A percentile compares a stretch with the other conserved stretches of the same genome.
Evolutionary conservation across 768 basidiomycete genomes (phyloP).

Genomic region (Mycena rebaudengoi): DNA sequence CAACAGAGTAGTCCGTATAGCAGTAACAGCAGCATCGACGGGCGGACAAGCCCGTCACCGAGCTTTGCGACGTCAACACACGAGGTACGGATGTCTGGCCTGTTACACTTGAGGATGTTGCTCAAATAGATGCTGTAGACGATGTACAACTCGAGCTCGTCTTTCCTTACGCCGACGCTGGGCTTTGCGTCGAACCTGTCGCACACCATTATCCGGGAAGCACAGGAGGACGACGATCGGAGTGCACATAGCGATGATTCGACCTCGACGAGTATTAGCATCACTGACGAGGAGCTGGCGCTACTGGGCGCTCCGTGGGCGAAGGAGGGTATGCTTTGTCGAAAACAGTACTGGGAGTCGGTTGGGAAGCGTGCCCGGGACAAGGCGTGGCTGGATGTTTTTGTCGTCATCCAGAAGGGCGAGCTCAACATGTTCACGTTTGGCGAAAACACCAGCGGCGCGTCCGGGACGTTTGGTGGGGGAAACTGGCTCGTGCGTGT

Average conservation of each 20-base stretch:
- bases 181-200: slow-evolving; percentile 97
- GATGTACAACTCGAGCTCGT: slow-evolving; percentile 65
- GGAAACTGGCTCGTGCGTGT: slow-evolving; percentile 96
- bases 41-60: slow-evolving; percentile 92
- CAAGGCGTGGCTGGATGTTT: slow-evolving; percentile 93
- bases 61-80: slow-evolving; percentile 91
- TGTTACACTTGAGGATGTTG: neutral
- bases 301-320: slow-evolving; percentile 98
- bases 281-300: slow-evolving; percentile 95
- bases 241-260: slow-evolving; percentile 74
- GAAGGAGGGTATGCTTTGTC: slow-evolving; percentile 95
- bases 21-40: slow-evolving; percentile 84
- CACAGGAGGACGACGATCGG: slow-evolving; percentile 87
- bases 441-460: slow-evolving; percentile 74
- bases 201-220: slow-evolving; percentile 94
- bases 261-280: slow-evolving; percentile 78
- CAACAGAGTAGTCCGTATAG: slow-evolving; percentile 85
- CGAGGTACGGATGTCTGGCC: slow-evolving; percentile 59
- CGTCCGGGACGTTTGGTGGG: slow-evolving; percentile 81
- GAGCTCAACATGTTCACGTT: slow-evolving; percentile 97
- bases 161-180: slow-evolving; percentile 84
- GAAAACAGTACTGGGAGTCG: slow-evolving; percentile 94
- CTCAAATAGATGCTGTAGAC: slow-evolving; percentile 48
- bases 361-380: slow-evolving; percentile 85
- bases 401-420: slow-evolving; percentile 95